Base-by-base conservation (phyloP, 78 protist genomes). In the Cyanophora paradoxa region DNA sequence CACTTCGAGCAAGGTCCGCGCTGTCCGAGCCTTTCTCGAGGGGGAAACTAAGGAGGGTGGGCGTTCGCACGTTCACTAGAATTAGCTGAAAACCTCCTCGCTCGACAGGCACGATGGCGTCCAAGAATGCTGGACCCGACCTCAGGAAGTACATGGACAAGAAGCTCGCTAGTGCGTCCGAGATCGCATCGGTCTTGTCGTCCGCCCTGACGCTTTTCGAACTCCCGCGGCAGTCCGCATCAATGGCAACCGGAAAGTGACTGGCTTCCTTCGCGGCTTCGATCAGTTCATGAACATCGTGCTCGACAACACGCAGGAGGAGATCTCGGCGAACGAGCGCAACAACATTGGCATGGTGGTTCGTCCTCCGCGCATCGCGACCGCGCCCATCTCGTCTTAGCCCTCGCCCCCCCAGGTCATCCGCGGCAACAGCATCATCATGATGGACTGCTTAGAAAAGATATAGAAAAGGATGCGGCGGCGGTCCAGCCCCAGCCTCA, bases 241-340 rank as follows among this genome's bases (percentile, higher is more conserved):
- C 26, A 87, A 85, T 63, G 96, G 90, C 37, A 89, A 87, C 77
- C 76, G 92, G 20, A 59, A 20, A 13, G 88, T 92, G 33, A 31
- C 54, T 3, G 96, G 95, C 28, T 56, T 56, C 5, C 78, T 92
- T n/a, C 85, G 96, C 36, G 96, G 96, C 8, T 90, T 72, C 36
- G 96, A 92, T 75, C 83, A 86, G 41, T 92, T 90, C 82, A 86
- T 91, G 92, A 92, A 92, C 85, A 20, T 92, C 8, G 91, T 83
- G 0, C 76, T 92, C 59, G 87, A 90, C 42, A 87, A 90, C 62
- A 78, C 96, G 13, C 79, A 85, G 13, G 96, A 89, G 65, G 78
- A 74, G 33, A 58, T 82, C 19, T 78, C 82, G 17, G 70, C 76
- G 36, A 36, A 57, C 4, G 90, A 81, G 58, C 24, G 68, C 59